phyloP scores from a whole-genome alignment of 495 filamentous ascomycete species.

The Podospora pseudocomata region DNA sequence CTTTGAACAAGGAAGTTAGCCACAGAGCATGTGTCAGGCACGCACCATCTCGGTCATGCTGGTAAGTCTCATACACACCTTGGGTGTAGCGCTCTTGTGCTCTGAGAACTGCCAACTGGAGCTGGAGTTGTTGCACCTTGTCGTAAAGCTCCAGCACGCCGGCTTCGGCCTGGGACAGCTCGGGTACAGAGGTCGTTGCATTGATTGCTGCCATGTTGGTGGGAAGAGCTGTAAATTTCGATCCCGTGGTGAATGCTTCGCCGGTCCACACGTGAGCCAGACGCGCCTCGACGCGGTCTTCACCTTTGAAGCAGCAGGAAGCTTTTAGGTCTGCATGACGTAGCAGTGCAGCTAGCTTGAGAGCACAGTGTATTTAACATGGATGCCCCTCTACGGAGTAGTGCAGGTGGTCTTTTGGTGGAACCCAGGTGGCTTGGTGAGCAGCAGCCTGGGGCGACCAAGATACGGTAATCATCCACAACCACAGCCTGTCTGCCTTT shows the following conservation, averaged over 20 bases:
- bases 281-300: neutral
- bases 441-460: neutral
- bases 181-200: neutral
- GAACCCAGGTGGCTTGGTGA: neutral
- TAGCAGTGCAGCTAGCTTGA: neutral
- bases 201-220: slow-evolving; percentile 13
- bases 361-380: neutral
- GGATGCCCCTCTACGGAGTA: too few species aligned
- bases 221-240: neutral
- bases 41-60: too few species aligned
- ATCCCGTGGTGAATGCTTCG: neutral
- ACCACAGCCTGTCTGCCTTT: neutral
- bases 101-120: slow-evolving; percentile 65
- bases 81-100: slow-evolving; percentile 35
- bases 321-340: neutral
- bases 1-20: neutral
- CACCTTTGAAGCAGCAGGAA: neutral
- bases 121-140: slow-evolving; percentile 62
- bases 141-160: slow-evolving; percentile 64
- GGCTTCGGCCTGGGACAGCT: slow-evolving; percentile 49
- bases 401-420: neutral
- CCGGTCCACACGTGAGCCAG: neutral
- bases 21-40: neutral
- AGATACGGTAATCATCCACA: neutral
- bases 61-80: neutral